Conservation (phyloP, 139 green algal genomes). For the Klebsormidium nitens region DNA sequence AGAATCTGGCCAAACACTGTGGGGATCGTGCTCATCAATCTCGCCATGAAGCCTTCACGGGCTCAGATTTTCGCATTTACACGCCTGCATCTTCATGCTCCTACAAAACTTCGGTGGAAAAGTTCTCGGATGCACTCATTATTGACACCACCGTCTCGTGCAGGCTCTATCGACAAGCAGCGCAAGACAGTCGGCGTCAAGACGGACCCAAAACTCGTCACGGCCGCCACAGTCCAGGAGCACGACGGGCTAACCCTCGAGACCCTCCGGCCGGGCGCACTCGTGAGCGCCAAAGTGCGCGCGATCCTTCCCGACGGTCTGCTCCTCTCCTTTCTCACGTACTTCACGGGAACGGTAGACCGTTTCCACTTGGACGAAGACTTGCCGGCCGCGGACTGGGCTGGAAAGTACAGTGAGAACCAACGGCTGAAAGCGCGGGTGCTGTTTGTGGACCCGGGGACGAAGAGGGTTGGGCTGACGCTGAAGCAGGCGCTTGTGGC, state of each 20-base stretch:
- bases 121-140: too few relatives aligned
- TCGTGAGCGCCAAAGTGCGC: conserved; percentile 62
- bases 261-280: conserved; percentile 54
- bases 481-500: conserved; percentile 68
- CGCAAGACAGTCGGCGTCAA: too few relatives aligned
- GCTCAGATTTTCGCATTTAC: too few relatives aligned
- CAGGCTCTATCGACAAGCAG: too few relatives aligned
- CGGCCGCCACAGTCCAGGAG: too few relatives aligned
- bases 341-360: conserved; percentile 79
- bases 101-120: too few relatives aligned
- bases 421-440: conserved; percentile 63
- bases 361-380: conserved; percentile 64
- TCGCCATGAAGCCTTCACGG: too few relatives aligned
- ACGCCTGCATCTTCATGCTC: too few relatives aligned
- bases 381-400: conserved; percentile 23
- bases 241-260: conserved; percentile 60
- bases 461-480: conserved; percentile 72
- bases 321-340: conserved; percentile 76
- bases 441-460: conserved; percentile 67
- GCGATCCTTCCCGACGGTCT: conserved; percentile 65
- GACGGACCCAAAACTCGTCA: too few relatives aligned
- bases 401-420: conserved; percentile 28
- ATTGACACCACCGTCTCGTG: too few relatives aligned
- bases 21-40: too few relatives aligned
- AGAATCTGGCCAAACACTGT: too few relatives aligned